Evolutionary conservation across 768 basidiomycete species (phyloP).

Genomic region (Cystofilobasidium ferigula): DNA sequence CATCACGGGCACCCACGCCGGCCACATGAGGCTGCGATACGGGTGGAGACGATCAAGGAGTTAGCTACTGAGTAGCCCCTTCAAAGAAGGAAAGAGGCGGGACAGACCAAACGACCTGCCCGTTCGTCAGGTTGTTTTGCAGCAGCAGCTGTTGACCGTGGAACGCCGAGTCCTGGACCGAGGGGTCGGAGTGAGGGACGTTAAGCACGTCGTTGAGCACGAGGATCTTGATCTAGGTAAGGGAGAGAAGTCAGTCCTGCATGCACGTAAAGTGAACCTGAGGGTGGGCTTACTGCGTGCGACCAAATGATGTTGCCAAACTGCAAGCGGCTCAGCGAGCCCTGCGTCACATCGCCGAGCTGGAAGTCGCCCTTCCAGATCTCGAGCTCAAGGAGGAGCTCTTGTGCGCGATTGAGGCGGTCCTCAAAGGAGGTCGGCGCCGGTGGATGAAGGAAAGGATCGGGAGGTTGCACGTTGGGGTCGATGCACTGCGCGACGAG

Average conservation of each 20-base stretch:
- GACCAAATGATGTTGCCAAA: conserved; percentile 1
- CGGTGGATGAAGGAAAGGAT: background rate
- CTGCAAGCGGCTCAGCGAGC: background rate
- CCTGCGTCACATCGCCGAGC: background rate
- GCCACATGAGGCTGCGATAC: conserved; percentile 6
- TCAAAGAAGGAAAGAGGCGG: background rate
- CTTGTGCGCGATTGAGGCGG: background rate
- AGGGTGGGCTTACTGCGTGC: background rate
- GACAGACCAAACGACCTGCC: conserved; percentile 6
- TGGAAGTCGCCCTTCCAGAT: conserved; percentile 5
- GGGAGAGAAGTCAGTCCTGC: background rate
- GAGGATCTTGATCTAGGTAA: conserved; percentile 1
- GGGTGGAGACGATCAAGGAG: background rate
- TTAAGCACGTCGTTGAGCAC: background rate
- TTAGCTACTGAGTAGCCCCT: background rate
- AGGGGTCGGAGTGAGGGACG: background rate
- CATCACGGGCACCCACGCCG: background rate
- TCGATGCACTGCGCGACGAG: background rate
- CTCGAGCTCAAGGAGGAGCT: conserved; percentile 1
- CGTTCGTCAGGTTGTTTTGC: background rate
- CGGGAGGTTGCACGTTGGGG: background rate
- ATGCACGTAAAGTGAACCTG: background rate
- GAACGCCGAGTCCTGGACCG: conserved; percentile 1
- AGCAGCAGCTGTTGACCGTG: conserved; percentile 2
- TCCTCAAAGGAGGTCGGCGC: background rate